Percentiles rank a stretch among this genome's conserved stretches.
These are phyloP conservation scores for Sphaerostilbella broomeana DNA, from an alignment of 2,329 filamentous ascomycete genomes.

Conservation along the genomic window DNA sequence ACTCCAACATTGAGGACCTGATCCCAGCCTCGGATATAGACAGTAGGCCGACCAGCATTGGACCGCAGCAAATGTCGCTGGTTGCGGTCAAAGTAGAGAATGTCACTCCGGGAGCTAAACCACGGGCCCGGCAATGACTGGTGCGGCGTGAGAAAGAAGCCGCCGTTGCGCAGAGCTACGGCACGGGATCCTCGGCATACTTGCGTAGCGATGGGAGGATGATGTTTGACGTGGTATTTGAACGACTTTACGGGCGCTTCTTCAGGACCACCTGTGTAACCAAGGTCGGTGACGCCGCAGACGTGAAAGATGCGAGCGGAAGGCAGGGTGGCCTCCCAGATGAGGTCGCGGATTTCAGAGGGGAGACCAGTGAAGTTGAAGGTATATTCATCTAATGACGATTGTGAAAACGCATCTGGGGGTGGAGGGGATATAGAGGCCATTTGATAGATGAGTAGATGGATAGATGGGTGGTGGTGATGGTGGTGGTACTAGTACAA, in stretches of 20 bases:
- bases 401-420: too few relatives aligned
- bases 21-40: constrained; percentile 19
- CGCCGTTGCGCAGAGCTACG: constrained; percentile 21
- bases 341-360: constrained; percentile 22
- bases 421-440: too few relatives aligned
- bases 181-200: constrained; percentile 24
- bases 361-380: constrained; percentile 19
- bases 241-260: constrained; percentile 4
- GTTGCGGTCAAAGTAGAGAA: constrained; percentile 26
- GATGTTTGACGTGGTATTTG: constrained; percentile 20
- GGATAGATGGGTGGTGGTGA: too few relatives aligned
- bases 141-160: constrained; percentile 18
- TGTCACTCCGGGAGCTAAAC: constrained; percentile 22
- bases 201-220: constrained; percentile 15
- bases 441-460: too few relatives aligned
- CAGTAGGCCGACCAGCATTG: constrained; percentile 8
- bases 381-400: too few relatives aligned
- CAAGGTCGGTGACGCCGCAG: constrained; percentile 11
- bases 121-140: constrained; percentile 15
- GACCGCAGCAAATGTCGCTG: constrained; percentile 17
- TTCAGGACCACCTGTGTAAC: neutral
- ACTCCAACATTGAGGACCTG: constrained; percentile 22
- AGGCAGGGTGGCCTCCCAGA: constrained; percentile 25
- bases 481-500: too few relatives aligned
- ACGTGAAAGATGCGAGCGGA: constrained; percentile 26